A percentile compares a stretch with the other conserved stretches of the same genome.
Conservation (phyloP, 805 yeast species). For the Yamadazyma ubonensis region DNA sequence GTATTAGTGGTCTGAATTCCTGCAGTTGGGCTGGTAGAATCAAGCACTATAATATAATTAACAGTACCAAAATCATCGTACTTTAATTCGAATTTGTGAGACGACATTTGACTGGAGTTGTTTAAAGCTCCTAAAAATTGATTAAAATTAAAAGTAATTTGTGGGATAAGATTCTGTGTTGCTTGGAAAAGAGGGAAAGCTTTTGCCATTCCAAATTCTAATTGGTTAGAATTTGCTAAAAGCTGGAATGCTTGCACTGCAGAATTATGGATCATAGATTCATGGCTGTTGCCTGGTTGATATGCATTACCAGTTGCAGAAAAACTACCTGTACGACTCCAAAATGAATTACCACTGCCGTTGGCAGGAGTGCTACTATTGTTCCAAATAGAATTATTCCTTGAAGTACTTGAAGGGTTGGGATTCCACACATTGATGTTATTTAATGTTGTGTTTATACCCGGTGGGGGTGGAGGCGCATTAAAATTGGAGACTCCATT, state of each 20-base stretch:
- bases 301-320: not conserved
- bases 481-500: not conserved
- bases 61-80: constrained; percentile 49
- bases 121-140: constrained; percentile 30
- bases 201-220: constrained; percentile 38
- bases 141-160: constrained; percentile 28
- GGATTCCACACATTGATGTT: constrained; percentile 9
- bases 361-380: constrained; percentile 5
- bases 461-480: constrained; percentile 9
- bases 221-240: constrained; percentile 34
- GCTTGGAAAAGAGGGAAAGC: constrained; percentile 31
- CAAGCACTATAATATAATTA: constrained; percentile 36
- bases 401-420: constrained; percentile 8
- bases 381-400: constrained; percentile 36
- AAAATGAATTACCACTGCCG: constrained; percentile 6
- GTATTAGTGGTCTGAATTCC: not conserved
- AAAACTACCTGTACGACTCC: constrained; percentile 3
- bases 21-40: constrained; percentile 3
- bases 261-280: constrained; percentile 36
- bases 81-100: constrained; percentile 40
- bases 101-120: constrained; percentile 16
- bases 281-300: constrained; percentile 7
- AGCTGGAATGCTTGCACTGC: constrained; percentile 40
- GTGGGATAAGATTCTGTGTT: constrained; percentile 28
- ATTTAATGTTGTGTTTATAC: constrained; percentile 2